Conservation (phyloP, 371 early-diverging fungal genomes). For the Smittium mucronatum region DNA sequence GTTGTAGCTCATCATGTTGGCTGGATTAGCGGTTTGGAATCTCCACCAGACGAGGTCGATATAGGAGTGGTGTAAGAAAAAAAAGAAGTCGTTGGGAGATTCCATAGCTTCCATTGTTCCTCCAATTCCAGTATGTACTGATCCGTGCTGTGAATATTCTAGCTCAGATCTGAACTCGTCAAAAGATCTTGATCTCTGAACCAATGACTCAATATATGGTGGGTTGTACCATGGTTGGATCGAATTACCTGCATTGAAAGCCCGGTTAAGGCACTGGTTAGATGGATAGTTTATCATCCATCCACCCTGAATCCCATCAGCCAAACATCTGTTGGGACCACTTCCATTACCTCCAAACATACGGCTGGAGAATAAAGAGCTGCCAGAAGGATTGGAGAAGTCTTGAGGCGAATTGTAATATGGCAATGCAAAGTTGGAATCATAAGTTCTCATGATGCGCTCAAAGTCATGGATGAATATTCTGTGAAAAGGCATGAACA, state of each 20-base stretch:
- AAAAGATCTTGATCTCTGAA: slow-evolving; percentile 21
- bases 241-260: slow-evolving; percentile 24
- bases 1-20: slow-evolving; percentile 11
- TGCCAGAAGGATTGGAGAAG: slow-evolving; percentile 20
- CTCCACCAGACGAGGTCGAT: slow-evolving; percentile 36
- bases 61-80: slow-evolving; percentile 39
- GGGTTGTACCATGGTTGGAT: slow-evolving; percentile 21
- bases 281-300: slow-evolving; percentile 22
- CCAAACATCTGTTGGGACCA: slow-evolving; percentile 17
- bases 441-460: slow-evolving; percentile 14
- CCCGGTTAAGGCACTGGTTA: slow-evolving; percentile 26
- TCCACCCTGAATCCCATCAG: slow-evolving; percentile 20
- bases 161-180: slow-evolving; percentile 27
- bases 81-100: slow-evolving; percentile 39
- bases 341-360: slow-evolving; percentile 28
- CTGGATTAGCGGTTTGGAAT: slow-evolving; percentile 33
- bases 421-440: slow-evolving; percentile 27
- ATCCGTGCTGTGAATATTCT: slow-evolving; percentile 33
- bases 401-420: slow-evolving; percentile 36
- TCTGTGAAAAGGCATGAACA: slow-evolving; percentile 33
- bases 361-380: slow-evolving; percentile 18
- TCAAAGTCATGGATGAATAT: slow-evolving; percentile 30
- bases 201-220: slow-evolving; percentile 27
- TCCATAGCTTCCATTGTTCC: slow-evolving; percentile 35
- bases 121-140: slow-evolving; percentile 32